Percentiles rank a stretch among this genome's conserved stretches.
These are phyloP conservation scores for Jasminum sambac DNA, from an alignment of 257 asterid species.

Conservation along the genomic window DNA sequence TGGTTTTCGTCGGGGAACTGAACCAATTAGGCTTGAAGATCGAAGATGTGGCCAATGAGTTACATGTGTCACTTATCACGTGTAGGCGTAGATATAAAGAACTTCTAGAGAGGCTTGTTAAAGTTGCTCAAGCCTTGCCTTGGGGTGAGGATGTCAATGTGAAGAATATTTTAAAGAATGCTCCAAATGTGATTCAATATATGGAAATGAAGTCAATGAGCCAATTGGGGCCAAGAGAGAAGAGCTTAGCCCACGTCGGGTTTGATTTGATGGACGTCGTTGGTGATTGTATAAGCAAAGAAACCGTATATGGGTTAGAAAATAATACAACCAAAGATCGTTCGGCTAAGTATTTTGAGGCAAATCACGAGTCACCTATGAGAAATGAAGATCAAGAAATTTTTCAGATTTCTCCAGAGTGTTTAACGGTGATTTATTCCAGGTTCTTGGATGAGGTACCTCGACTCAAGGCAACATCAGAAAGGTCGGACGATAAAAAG, in stretches of 20 bases:
- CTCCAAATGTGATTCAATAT: conserved; percentile 70
- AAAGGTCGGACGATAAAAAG: conserved; percentile 23
- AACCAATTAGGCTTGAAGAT: conserved; percentile 53
- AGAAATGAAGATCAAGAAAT: conserved; percentile 31
- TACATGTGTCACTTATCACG: conserved; percentile 52
- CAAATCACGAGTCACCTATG: conserved; percentile 22
- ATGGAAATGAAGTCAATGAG: conserved; percentile 75
- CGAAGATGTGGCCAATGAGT: conserved; percentile 54
- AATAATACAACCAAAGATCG: conserved; percentile 22
- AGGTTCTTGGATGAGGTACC: conserved; percentile 50
- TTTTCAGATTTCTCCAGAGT: conserved; percentile 61
- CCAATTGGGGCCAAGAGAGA: conserved; percentile 23
- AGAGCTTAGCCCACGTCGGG: conserved; percentile 30
- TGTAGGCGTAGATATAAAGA: conserved; percentile 74
- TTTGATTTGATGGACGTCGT: conserved; percentile 54
- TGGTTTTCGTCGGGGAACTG: conserved; percentile 64
- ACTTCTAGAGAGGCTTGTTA: conserved; percentile 62
- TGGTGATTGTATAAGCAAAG: conserved; percentile 49
- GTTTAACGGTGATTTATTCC: conserved; percentile 54
- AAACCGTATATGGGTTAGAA: conserved; percentile 28
- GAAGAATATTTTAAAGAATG: conserved; percentile 68
- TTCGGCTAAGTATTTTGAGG: conserved; percentile 48
- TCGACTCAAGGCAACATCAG: conserved; percentile 30
- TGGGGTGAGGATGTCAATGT: conserved; percentile 80
- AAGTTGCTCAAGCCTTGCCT: conserved; percentile 67